Conservation (phyloP, 805 yeast species). For the Candida qinlingensis region DNA sequence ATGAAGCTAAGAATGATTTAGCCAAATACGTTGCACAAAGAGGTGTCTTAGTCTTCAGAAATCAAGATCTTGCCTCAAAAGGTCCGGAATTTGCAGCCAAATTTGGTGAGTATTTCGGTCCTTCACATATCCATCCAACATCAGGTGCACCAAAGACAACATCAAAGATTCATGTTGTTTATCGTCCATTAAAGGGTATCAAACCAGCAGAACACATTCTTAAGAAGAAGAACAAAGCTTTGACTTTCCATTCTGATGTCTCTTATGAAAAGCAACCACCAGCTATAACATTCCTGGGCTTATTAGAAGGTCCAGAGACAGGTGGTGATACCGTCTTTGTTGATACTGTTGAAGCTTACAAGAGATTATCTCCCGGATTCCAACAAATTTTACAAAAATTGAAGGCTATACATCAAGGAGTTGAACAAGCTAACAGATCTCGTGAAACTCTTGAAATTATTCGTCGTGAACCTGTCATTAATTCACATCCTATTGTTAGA, state of each 20-base stretch:
- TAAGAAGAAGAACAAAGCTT: not conserved
- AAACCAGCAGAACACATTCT: not conserved
- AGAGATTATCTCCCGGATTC: constrained; percentile 55
- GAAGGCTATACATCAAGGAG: constrained; percentile 58
- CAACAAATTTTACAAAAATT: constrained; percentile 47
- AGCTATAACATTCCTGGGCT: constrained; percentile 53
- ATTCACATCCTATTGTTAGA: constrained; percentile 59
- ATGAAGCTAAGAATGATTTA: constrained; percentile 58
- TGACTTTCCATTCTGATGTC: constrained; percentile 57
- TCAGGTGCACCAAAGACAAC: constrained; percentile 56
- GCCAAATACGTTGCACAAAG: constrained; percentile 64
- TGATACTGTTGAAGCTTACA: constrained; percentile 55
- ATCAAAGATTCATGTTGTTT: constrained; percentile 57
- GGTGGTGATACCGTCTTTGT: constrained; percentile 69
- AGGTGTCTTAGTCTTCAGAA: constrained; percentile 62
- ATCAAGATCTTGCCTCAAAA: constrained; percentile 56
- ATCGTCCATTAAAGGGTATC: constrained; percentile 27
- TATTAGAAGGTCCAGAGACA: constrained; percentile 44
- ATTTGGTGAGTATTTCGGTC: constrained; percentile 62
- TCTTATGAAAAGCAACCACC: constrained; percentile 65
- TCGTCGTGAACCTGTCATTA: constrained; percentile 51
- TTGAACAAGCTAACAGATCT: constrained; percentile 52
- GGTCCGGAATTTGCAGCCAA: constrained; percentile 44
- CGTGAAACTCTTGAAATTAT: constrained; percentile 41
- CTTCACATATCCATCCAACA: constrained; percentile 67